These are phyloP conservation scores for Colletotrichum gigasporum DNA, from an alignment of 2,329 filamentous ascomycete species.

Conservation along the genomic window DNA sequence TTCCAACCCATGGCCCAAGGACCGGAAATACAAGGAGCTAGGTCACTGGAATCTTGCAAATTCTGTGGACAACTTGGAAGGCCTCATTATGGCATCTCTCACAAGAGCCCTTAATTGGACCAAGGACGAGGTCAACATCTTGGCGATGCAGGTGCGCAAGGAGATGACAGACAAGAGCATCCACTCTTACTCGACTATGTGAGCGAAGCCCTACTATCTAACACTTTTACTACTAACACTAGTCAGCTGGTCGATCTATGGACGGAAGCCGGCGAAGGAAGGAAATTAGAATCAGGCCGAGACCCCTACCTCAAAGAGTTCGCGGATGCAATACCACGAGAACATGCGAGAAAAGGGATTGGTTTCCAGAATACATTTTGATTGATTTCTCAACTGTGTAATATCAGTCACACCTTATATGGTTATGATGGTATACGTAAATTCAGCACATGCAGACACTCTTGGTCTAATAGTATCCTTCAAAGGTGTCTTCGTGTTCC, in stretches of 20 bases:
- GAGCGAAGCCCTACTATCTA: too few species aligned
- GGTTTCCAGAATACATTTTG: too few species aligned
- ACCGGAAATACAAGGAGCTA: conserved; percentile 59
- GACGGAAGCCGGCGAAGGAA: not conserved
- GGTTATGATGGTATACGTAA: too few species aligned
- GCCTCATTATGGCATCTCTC: conserved; percentile 46
- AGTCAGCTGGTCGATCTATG: conserved; percentile 1
- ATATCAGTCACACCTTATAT: too few species aligned
- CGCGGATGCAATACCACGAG: too few species aligned
- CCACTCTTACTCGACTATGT: conserved; percentile 46
- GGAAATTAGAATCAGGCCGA: too few species aligned
- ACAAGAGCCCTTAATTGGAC: conserved; percentile 48
- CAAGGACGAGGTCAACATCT: conserved; percentile 38
- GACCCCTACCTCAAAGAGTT: too few species aligned
- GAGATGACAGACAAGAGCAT: conserved; percentile 36
- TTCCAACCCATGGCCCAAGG: conserved; percentile 60
- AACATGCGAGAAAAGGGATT: too few species aligned
- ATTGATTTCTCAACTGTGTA: too few species aligned
- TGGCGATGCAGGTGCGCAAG: conserved; percentile 35
- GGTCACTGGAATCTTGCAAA: conserved; percentile 48
- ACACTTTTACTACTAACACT: not conserved
- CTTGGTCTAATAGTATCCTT: conserved; percentile 35
- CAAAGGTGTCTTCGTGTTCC: conserved; percentile 43
- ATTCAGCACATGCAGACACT: not conserved
- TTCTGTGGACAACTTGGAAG: conserved; percentile 41